A percentile compares a stretch with the other conserved stretches of the same genome.
These are phyloP conservation scores for Pseudognaphalium luteoalbum DNA, from an alignment of 129 eudicot species.

Conservation along the genomic window DNA sequence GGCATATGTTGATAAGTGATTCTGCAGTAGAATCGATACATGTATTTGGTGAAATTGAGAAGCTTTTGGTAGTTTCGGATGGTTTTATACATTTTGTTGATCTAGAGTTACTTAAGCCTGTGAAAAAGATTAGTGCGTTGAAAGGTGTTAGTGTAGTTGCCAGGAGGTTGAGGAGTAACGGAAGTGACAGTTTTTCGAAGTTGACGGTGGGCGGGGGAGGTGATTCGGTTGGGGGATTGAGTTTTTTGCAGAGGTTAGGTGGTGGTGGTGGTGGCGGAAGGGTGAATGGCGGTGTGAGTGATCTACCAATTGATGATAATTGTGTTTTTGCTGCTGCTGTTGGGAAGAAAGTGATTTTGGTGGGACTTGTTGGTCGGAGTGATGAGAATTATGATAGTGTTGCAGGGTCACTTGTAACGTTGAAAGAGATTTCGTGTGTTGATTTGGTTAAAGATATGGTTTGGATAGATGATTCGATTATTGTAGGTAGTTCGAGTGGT, in stretches of 20 bases:
- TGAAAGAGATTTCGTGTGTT: slow-evolving; percentile 66
- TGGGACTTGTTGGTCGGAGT: slow-evolving; percentile 54
- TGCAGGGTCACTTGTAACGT: slow-evolving; percentile 56
- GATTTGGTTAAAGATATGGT: slow-evolving; percentile 55
- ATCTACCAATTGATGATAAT: slow-evolving; percentile 36
- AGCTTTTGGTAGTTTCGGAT: slow-evolving; percentile 49
- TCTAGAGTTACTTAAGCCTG: slow-evolving; percentile 38
- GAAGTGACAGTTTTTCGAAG: slow-evolving; percentile 26
- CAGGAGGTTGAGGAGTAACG: slow-evolving; percentile 39
- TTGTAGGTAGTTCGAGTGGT: slow-evolving; percentile 70
- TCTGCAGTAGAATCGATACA: slow-evolving; percentile 43
- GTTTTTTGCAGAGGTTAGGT: slow-evolving; percentile 45
- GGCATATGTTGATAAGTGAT: slow-evolving; percentile 39
- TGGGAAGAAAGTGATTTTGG: slow-evolving; percentile 68
- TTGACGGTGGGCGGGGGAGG: slow-evolving; percentile 36
- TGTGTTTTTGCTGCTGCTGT: slow-evolving; percentile 59
- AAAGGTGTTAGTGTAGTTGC: slow-evolving; percentile 50
- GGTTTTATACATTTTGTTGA: slow-evolving; percentile 61
- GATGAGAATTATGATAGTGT: slow-evolving; percentile 32
- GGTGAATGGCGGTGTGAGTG: slow-evolving; percentile 37
- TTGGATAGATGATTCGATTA: slow-evolving; percentile 79
- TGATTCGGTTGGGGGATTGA: slow-evolving; percentile 25
- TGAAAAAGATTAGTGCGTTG: slow-evolving; percentile 48
- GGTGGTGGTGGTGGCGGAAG: slow-evolving; percentile 40
- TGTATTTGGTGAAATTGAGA: slow-evolving; percentile 39